Conservation (phyloP, 2,329 filamentous ascomycete species). For the Ilyonectria destructans region DNA sequence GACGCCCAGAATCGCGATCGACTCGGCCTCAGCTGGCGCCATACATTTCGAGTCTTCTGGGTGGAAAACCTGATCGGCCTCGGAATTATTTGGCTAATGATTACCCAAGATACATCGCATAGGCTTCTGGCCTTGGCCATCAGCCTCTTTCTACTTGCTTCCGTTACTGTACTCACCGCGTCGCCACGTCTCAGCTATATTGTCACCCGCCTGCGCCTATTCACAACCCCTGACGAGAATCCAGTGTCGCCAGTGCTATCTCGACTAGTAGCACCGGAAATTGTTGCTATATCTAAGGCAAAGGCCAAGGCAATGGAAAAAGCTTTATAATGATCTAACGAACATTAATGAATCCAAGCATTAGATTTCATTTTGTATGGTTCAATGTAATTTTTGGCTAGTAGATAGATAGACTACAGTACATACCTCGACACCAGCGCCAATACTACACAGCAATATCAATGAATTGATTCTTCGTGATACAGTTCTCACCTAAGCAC, state of each 20-base stretch:
- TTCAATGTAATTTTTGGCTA: too few relatives aligned
- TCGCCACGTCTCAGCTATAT: conserved; percentile 11
- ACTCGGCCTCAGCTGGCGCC: conserved; percentile 5
- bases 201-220: conserved; percentile 6
- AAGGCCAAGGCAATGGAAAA: too few relatives aligned
- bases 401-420: too few relatives aligned
- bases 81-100: neutral
- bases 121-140: neutral
- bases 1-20: conserved; percentile 5
- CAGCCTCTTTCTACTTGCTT: neutral
- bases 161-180: conserved; percentile 3
- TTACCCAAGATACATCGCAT: neutral
- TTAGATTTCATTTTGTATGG: too few relatives aligned
- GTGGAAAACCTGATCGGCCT: neutral
- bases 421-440: too few relatives aligned
- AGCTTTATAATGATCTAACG: too few relatives aligned
- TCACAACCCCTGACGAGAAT: conserved; percentile 1
- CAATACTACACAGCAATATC: too few relatives aligned
- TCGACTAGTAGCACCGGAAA: neutral
- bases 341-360: too few relatives aligned
- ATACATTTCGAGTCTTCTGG: conserved; percentile 4
- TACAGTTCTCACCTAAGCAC: too few relatives aligned
- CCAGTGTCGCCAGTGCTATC: neutral
- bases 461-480: too few relatives aligned
- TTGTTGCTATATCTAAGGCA: neutral